Evolutionary conservation across 371 early-diverging fungal genomes (phyloP), one percentile per base, ranked within the genome.

Genomic region (Mortierella sp.): DNA sequence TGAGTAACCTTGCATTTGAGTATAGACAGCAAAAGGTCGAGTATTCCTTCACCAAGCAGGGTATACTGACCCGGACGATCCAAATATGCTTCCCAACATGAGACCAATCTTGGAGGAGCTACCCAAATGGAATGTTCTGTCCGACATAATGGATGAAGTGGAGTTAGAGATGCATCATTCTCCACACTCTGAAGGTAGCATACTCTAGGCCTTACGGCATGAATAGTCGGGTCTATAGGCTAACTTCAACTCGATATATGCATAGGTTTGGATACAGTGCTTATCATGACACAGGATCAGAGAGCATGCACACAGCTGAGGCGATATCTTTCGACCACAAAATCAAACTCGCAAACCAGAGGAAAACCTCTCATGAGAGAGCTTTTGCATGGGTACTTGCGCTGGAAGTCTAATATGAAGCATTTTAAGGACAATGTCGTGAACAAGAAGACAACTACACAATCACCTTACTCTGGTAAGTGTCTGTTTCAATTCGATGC

Each of bases 111-210:
- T 97, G 32, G 98, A 98, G 75, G 96, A 94, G 58, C 92, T 92
- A 30, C 98, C 98, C 3, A 98, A 98, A 83, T 98, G 97, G 95
- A 76, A 79, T n/a, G 86, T 93, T 3, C 66, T 98, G 24, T 83
- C 78, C 0, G 88, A 89, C 11, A 87, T 96, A 0, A 75, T 98
- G 60, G 76, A 89, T 24, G 97, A 97, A 66, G 93, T 98, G 14
- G 91, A 93, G 66, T 51, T 86, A 18, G 92, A 91, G 51, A 88
- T 72, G 79, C 63, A 78, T 37, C 74, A 72, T 62, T 66, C 51
- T 26, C 72, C 67, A 58, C 84, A 63, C 57, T 70, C 54, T 9
- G 77, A 70, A 83, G 80, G 52, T 84, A 87, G 24, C 20, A 26
- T 26, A 26, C 16, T 71, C 64, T 30, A 5, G 11, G 18, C 18